Base-by-base conservation (phyloP, 495 filamentous ascomycete species). In the Penicillium cosmopolitanum region DNA sequence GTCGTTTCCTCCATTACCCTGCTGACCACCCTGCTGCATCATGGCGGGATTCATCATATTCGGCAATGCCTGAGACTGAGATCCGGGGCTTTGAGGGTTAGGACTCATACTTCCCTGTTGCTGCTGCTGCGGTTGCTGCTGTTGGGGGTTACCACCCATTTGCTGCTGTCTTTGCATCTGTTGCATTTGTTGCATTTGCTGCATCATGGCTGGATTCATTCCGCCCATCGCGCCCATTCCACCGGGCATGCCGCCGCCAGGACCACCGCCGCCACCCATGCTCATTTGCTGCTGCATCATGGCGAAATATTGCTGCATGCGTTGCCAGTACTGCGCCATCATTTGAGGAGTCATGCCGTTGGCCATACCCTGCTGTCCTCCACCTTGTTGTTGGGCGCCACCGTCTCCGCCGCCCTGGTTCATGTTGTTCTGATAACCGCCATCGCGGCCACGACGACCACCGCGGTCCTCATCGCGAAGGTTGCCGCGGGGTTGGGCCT, bases 301-400 rank as follows among this genome's bases (percentile, higher is more conserved):
- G 28, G 84, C 80, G 72, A 98, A 92, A 72, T 96, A 96, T 70
- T 96, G 90, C 71, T 98, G 96, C 91, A 98, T 96, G 23, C 93
- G 86, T 69, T 96, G 90, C 85, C 93, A 92, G 75, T 97, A 97
- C 74, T 96, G 92, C 2, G 95, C 95, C 93, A 98, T 97, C 84
- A 96, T 85, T 67, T 96, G 91, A 0, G 95, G 95, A 9, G 89
- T 93, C 86, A 98, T 92, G 33, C 89, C 88, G 44, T 74, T 76
- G 28, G 67, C 66, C 68, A 80, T 74, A 42, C 77, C 74, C 61
- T 78, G 73, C 60, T 77, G 74, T 40, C 36, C 36, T 19, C 66
- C 73, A 47, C 71, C 72, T 25, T 80, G 84, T 76, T 74, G 85
- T 66, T 83, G 78, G 60, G 73, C 72, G 42, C 70, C 79, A 34